Evolutionary conservation across 176 grass and related monocot species (phyloP).

Genomic region (Triticum turgidum): DNA sequence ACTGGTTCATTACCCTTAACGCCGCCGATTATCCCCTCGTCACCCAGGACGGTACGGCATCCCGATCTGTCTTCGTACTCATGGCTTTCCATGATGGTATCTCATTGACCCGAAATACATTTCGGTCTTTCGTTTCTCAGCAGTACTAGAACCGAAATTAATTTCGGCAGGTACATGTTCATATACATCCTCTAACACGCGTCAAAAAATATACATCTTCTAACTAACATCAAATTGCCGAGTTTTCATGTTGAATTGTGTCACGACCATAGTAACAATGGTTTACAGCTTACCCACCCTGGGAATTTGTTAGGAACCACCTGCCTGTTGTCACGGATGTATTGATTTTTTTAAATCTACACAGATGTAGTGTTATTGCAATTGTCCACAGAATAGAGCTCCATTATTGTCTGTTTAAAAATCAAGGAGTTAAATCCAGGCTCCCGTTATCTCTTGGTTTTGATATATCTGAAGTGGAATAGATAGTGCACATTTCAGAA

Average conservation of each 20-base stretch:
- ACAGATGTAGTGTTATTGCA: neutral
- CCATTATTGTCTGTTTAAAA: slow-evolving; percentile 16
- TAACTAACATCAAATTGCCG: neutral
- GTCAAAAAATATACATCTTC: neutral
- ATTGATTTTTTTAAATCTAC: neutral
- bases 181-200: neutral
- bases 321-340: neutral
- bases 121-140: neutral
- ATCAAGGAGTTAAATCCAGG: neutral
- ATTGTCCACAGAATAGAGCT: slow-evolving; percentile 8
- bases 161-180: slow-evolving; percentile 8
- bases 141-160: slow-evolving; percentile 5
- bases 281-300: neutral
- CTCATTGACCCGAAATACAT: neutral
- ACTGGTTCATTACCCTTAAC: slow-evolving; percentile 84
- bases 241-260: neutral
- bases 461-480: neutral
- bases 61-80: neutral
- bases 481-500: slow-evolving; percentile 16
- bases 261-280: neutral
- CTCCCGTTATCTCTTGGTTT: neutral
- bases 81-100: neutral
- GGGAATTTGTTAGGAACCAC: neutral
- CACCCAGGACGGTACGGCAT: slow-evolving; percentile 75
- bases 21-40: slow-evolving; percentile 76